Evolutionary conservation across 2,329 filamentous ascomycete genomes (phyloP), one percentile per base, ranked within the genome.

Genomic region (Furcasterigmium sp.): DNA sequence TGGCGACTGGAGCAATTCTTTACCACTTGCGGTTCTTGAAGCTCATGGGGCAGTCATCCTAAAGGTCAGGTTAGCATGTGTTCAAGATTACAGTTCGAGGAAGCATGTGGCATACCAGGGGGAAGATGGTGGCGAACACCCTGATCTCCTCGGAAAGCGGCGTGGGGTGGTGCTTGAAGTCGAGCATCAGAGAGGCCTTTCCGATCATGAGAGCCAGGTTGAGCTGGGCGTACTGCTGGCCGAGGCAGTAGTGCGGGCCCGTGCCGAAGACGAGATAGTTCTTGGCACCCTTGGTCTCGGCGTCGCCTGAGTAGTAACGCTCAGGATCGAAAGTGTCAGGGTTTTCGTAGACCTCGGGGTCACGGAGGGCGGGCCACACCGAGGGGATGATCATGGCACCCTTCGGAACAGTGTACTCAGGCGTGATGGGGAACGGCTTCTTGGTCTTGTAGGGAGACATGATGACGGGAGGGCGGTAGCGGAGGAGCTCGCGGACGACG

Each of bases 101-200:
- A 39, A 7, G 30, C 41, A 70, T n/a, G n/a, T n/a, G n/a, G n/a
- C 83, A 65, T 69, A 94, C 91, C 85, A 86, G 85, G 44, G 93
- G 93, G 77, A 98, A 98, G 55, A 98, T 95, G 21, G 90, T 96
- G 32, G 93, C 93, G 69, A 97, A 98, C 53, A 97, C 91, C 73
- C 95, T 91, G 67, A 98, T 97, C 66, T 95, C 84, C 70, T 98
- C 93, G 0, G 88, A 95, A 46, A 74, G 59, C 0, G 86, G 81
- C 10, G 93, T 97, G 15, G 89, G 69, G 61, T 89, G 82, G 65
- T 98, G 93, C 63, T 83, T 78, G 91, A 91, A 97, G 65, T 97
- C 82, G 53, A 97, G 74, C 60, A 83, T 74, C 63, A 95, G 75
- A 51, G 87, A 86, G 8, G 90, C 91, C 76, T 93, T 95, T 60